phyloP scores from a whole-genome alignment of 805 yeast genomes.

The Kuraishia ogatae region DNA sequence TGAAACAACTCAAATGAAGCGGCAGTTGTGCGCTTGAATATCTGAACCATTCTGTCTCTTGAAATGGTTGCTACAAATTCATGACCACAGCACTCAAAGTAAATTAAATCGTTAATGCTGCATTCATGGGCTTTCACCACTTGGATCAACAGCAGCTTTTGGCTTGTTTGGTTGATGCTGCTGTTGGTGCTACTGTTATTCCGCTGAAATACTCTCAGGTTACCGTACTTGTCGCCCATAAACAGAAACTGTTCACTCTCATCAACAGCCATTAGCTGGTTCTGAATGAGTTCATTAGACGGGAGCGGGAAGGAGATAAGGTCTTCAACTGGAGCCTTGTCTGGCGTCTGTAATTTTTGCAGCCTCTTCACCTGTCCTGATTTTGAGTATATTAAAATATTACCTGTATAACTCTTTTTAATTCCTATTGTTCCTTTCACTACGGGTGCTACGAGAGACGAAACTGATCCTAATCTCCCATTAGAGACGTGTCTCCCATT shows the following conservation, averaged over 20 bases:
- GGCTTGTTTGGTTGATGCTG: no score
- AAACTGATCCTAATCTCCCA: no score
- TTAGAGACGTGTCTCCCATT: neutral
- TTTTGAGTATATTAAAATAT: constrained; percentile 31
- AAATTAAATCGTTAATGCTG: constrained; percentile 34
- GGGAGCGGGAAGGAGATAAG: constrained; percentile 10
- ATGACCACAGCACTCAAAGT: constrained; percentile 19
- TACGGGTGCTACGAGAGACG: constrained; percentile 25
- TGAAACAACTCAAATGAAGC: constrained; percentile 44
- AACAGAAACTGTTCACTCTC: constrained; percentile 20
- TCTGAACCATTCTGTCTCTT: constrained; percentile 56
- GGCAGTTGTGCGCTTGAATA: constrained; percentile 24
- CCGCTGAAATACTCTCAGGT: constrained; percentile 18
- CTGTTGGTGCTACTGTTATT: constrained; percentile 12
- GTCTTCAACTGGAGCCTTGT: constrained; percentile 1
- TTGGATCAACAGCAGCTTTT: constrained; percentile 6
- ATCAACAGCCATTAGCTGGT: constrained; percentile 34
- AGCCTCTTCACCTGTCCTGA: constrained; percentile 32
- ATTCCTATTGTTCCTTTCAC: constrained; percentile 29
- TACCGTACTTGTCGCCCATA: constrained; percentile 44
- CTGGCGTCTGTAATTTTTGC: constrained; percentile 9
- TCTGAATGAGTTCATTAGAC: constrained; percentile 25
- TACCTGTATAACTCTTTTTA: constrained; percentile 22
- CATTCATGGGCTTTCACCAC: constrained; percentile 43
- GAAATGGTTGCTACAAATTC: constrained; percentile 38